A percentile compares a stretch with the other conserved stretches of the same genome.
Evolutionary conservation across 495 filamentous ascomycete genomes (phyloP).

Genomic region (Trichocladium antarcticum): DNA sequence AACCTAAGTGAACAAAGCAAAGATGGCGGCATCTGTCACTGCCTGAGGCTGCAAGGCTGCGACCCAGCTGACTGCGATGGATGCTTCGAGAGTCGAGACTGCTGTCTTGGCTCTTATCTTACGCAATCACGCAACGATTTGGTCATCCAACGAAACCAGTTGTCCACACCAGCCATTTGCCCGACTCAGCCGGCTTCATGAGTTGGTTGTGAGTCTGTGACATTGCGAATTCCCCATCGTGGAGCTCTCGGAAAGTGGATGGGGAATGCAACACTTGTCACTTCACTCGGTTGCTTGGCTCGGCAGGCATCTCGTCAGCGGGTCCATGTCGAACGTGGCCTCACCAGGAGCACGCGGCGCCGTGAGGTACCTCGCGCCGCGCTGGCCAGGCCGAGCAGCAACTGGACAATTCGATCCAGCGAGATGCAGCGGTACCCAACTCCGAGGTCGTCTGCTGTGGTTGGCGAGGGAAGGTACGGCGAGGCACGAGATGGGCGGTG

Average conservation of each 20-base stretch:
- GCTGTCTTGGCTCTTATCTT: background rate
- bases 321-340: constrained; percentile 17
- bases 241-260: constrained; percentile 1
- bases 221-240: constrained; percentile 4
- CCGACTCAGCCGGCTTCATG: constrained; percentile 3
- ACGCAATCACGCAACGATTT: constrained; percentile 4
- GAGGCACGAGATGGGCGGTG: constrained; percentile 14
- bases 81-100: background rate
- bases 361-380: background rate
- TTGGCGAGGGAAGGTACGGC: constrained; percentile 12
- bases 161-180: background rate
- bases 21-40: background rate
- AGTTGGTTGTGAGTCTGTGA: background rate
- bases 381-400: background rate
- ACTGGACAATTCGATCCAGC: constrained; percentile 5
- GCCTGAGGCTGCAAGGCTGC: constrained; percentile 2
- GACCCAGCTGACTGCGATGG: background rate
- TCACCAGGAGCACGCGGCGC: constrained; percentile 7
- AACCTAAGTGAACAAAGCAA: background rate
- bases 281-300: too few relatives aligned
- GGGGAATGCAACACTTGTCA: background rate
- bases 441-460: constrained; percentile 12
- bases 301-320: constrained; percentile 7
- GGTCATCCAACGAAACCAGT: background rate
- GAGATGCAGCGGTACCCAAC: constrained; percentile 27